Evolutionary conservation across 202 grass and related monocot genomes (phyloP), one percentile per base, ranked within the genome.

Genomic region (Hordeum pubiflorum): DNA sequence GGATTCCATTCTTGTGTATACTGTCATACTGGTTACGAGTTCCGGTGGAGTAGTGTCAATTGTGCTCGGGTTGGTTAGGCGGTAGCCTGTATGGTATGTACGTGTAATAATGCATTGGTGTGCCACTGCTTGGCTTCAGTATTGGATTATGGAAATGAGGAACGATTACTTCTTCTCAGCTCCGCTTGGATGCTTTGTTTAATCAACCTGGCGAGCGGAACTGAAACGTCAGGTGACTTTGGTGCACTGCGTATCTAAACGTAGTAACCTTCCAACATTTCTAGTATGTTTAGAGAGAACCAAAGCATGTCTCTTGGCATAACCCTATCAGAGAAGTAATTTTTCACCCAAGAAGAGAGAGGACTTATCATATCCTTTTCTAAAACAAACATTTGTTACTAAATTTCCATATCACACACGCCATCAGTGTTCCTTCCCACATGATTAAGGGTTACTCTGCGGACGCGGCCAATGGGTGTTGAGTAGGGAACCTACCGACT

Each of bases 81-180:
- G 33, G 44, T 84, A 64, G 59, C 50, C 70, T 81, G 64, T 86
- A 80, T 88, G 75, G 74, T 93, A 77, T 80, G 56, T 72, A 34
- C 18, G n/a, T 88, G 79, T 63, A 93, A 91, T 91, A 91, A 93
- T 86, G 82, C 39, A 65, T 24, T 79, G 41, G 18, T 21, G 29
- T 75, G 38, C 24, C 69, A 58, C 59, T 76, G 57, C 34, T 34
- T 54, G 33, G 31, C 71, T 69, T 86, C 27, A 61, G 29, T 69
- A 81, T 63, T 78, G 69, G 69, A 52, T 72, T 50, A 72, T 52
- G 15, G 24, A 40, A 69, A 24, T 43, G 66, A 72, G 24, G 69
- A 44, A 50, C 7, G 15, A n/a, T 50, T 14, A 50, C 18, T 44
- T 10, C 14, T 72, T 46, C 13, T 48, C 22, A 48, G 40, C 41